Evolutionary conservation across 192 early-diverging fungal species (phyloP), one percentile per base, ranked within the genome.

Genomic region (Backusella liffmaniae): DNA sequence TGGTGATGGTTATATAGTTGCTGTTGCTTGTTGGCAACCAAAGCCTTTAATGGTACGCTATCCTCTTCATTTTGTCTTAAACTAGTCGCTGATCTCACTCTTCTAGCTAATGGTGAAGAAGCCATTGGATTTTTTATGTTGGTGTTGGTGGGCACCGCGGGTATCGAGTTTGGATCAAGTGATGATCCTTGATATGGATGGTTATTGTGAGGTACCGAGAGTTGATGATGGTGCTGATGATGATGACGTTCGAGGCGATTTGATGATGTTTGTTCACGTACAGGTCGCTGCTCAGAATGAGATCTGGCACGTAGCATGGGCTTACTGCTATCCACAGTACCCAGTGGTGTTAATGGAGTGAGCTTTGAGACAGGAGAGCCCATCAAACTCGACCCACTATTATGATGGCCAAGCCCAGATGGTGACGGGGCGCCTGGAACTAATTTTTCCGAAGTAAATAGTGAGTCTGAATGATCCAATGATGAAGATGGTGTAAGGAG

Each of bases 21-120:
- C 44, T 65, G 29, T 68, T 76, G 70, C 59, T 78, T 76, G 36
- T 79, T 78, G 10, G 73, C 69, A 46, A 79, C 59, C 15, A 81
- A 67, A 13, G 77, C 70, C 72, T 87, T 89, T 13, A 84, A 34
- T 15, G 76, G 73, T 23, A 75, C 46, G n/a, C 77, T 66, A 42
- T 86, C 82, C 18, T 89, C 88, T 13, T 86, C 77, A 26, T 73
- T 69, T 16, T 72, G 75, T 39, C 83, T 73, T 34, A 88, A 71
- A 53, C 79, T 85, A 21, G 85, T 88, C 2, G 82, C 80, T 0
- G 88, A 89, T 36, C 88, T 75, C 29, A 84, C 79, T 46, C 87
- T 76, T 51, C 84, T 72, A 30, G 84, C 83, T 16, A 81, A 81
- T n/a, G 80, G 84, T 15, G 82, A 77, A 56, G 77, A 76, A 41